Conservation (phyloP, 179 eudicot species). For the Silene noctiflora region DNA sequence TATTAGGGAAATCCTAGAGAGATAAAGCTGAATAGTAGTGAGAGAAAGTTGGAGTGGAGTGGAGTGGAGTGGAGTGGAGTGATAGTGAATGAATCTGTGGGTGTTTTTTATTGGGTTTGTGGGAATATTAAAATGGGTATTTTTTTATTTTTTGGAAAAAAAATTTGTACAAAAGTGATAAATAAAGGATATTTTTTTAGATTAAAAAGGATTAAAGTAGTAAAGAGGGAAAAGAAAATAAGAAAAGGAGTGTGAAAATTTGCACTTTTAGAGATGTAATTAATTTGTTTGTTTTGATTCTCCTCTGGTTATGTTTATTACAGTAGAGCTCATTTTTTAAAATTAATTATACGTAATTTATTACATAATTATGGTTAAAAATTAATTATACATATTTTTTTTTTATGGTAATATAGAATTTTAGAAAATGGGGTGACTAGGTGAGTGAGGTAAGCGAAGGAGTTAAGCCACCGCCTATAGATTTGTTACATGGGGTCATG, state of each 20-base stretch:
- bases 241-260: neutral
- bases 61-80: neutral
- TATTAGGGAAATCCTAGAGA: slow-evolving; percentile 37
- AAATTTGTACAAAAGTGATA: neutral
- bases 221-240: neutral
- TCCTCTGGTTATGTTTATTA: neutral
- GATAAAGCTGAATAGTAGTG: neutral
- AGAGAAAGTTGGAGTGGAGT: slow-evolving; percentile 1
- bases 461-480: neutral
- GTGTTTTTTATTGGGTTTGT: slow-evolving; percentile 7
- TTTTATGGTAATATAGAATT: neutral
- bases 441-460: slow-evolving; percentile 2
- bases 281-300: too few species aligned
- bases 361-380: too few species aligned
- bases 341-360: too few species aligned
- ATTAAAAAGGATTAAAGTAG: neutral
- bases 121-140: neutral
- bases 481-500: neutral
- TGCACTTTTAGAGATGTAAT: neutral
- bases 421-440: neutral
- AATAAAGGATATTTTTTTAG: neutral
- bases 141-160: neutral
- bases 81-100: neutral
- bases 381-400: too few species aligned
- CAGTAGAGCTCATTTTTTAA: neutral